These are phyloP conservation scores for Erysiphe pulchra DNA, from an alignment of 2,329 filamentous ascomycete species.

Conservation along the genomic window DNA sequence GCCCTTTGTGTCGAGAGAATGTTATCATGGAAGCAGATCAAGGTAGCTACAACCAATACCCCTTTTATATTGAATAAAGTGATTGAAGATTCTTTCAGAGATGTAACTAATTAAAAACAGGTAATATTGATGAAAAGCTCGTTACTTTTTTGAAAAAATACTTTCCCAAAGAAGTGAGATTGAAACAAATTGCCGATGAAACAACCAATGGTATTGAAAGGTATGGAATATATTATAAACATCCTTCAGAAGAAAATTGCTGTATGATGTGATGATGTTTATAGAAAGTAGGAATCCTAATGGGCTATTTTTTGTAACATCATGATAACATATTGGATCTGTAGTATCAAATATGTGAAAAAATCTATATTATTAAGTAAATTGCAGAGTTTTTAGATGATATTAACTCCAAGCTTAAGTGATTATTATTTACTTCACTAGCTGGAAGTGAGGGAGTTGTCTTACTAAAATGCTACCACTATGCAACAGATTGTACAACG, in stretches of 20 bases:
- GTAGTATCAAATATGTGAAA: too few relatives aligned
- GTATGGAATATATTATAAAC: slow-evolving; percentile 38
- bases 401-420: too few relatives aligned
- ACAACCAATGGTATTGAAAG: slow-evolving; percentile 46
- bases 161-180: slow-evolving; percentile 44
- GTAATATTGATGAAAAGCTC: slow-evolving; percentile 43
- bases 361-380: too few relatives aligned
- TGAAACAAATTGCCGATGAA: slow-evolving; percentile 47
- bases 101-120: slow-evolving; percentile 15
- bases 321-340: too few relatives aligned
- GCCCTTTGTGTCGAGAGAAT: slow-evolving; percentile 50
- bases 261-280: slow-evolving; percentile 24
- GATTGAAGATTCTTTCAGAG: background rate
- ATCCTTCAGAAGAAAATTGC: slow-evolving; percentile 25
- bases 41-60: slow-evolving; percentile 17
- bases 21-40: slow-evolving; percentile 46
- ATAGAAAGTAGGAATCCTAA: too few relatives aligned
- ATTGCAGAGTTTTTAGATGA: too few relatives aligned
- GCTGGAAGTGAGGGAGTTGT: too few relatives aligned
- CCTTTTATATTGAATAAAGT: background rate
- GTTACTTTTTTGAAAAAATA: slow-evolving; percentile 47
- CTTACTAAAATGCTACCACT: too few relatives aligned
- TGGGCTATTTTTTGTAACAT: too few relatives aligned
- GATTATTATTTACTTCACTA: too few relatives aligned
- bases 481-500: too few relatives aligned